Base-by-base conservation (phyloP, 1,284 basidiomycete species). In the Fomitopsis betulina region DNA sequence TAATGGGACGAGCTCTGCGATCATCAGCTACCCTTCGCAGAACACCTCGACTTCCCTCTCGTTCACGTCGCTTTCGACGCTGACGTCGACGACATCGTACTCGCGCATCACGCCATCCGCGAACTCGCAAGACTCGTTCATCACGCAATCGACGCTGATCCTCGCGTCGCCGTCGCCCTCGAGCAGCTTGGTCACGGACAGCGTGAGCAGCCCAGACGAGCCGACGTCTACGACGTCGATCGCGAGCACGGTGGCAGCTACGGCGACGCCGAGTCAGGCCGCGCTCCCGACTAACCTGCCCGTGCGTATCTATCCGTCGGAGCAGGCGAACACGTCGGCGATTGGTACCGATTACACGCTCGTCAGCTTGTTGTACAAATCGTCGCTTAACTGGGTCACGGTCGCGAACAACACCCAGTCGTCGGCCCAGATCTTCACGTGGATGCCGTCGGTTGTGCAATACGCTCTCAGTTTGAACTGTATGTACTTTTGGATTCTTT, bases 351-450 rank as follows among this genome's bases (percentile, higher is more conserved):
- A 72, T 0, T 79, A 75, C 59, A 75, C 75, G 8, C 51, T 83
- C 54, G 80, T 90, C 67, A 83, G 76, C 54, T 64, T 91, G 33
- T 65, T 89, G 64, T 89, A 89, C 70, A 78, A 82, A 53, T 42
- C 55, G 0, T 74, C 70, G 12, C 72, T 92, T 56, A 79, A 79
- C 58, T 93, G 89, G 89, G 42, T 66, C 0, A 89, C 84, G 61
- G 87, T 91, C 2, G 78, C 79, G n/a, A 58, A 54, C 5, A 79
- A 73, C 60, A 47, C 68, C 8, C 69, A 80, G 32, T 75, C 83
- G 4, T 75, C 79, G 10, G 80, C 76, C 52, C 86, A 92, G 72
- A 76, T 93, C 49, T 87, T 92, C 63, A 79, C 77, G 1, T 84
- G 76, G 66, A 70, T 83, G 52, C 85, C 87, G 2, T 33, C 65